These are phyloP conservation scores for Trichomonas tenax DNA, from an alignment of 208 protist species.

Conservation along the genomic window DNA sequence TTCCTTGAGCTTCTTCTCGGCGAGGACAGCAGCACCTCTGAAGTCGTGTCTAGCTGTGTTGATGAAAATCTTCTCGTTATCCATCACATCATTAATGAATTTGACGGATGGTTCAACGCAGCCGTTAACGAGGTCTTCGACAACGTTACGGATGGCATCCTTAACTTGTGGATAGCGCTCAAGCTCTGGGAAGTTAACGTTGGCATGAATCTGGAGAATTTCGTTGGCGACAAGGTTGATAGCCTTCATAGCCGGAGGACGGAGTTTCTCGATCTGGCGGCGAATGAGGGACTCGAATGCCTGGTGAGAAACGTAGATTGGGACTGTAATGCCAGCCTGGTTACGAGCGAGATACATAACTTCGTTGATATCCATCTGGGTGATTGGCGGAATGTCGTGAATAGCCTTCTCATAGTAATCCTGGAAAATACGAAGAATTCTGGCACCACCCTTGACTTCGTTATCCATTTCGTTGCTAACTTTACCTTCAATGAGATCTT, in stretches of 20 bases:
- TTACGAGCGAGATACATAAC: not conserved
- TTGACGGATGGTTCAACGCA: not conserved
- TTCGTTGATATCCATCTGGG: not conserved
- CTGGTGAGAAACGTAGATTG: not conserved
- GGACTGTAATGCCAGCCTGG: not conserved
- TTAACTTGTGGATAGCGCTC: not conserved
- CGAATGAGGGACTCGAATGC: not conserved
- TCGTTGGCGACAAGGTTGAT: slow-evolving; percentile 2
- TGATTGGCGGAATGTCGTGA: not conserved
- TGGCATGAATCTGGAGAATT: not conserved
- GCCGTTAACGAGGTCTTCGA: slow-evolving; percentile 3
- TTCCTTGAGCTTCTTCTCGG: not conserved
- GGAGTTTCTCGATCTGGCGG: slow-evolving; percentile 7
- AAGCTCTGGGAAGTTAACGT: not conserved
- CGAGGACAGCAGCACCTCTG: not conserved
- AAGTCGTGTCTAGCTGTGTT: slow-evolving; percentile 16
- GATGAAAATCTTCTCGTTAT: slow-evolving; percentile 21
- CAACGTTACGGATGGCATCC: not conserved
- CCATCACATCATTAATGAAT: slow-evolving; percentile 15
- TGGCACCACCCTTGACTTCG: not conserved
- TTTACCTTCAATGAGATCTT: slow-evolving; percentile 5
- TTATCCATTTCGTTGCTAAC: not conserved
- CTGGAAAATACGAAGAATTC: not conserved
- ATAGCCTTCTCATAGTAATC: not conserved
- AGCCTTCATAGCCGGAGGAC: not conserved